Evolutionary conservation across 129 eudicot species (phyloP).

Genomic region (Escallonia rubra): DNA sequence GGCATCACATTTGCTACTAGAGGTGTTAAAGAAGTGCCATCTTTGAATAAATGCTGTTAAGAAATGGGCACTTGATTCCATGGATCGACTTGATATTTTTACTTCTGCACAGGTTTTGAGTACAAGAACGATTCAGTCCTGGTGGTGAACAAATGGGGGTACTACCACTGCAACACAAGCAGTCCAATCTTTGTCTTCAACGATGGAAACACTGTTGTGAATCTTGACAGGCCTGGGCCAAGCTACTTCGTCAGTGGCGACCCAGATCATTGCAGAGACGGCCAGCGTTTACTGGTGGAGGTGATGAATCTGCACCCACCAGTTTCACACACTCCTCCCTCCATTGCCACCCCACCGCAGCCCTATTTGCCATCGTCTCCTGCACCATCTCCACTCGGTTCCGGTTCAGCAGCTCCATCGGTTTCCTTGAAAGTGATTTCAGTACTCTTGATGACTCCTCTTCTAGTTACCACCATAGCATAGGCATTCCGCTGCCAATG

Average conservation of each 20-base stretch:
- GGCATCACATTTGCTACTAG: too few species aligned
- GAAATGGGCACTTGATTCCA: too few species aligned
- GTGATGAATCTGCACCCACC: slow-evolving; percentile 25
- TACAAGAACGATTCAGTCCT: slow-evolving; percentile 64
- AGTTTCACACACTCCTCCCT: slow-evolving; percentile 7
- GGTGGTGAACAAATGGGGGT: slow-evolving; percentile 55
- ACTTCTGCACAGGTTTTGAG: slow-evolving; percentile 40
- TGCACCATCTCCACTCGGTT: too few species aligned
- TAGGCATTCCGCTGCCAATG: too few species aligned
- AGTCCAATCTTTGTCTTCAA: slow-evolving; percentile 25
- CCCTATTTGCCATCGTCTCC: too few species aligned
- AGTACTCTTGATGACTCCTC: too few species aligned
- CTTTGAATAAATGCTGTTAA: too few species aligned
- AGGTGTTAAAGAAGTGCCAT: too few species aligned
- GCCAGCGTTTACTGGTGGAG: slow-evolving; percentile 44
- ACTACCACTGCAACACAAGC: slow-evolving; percentile 54
- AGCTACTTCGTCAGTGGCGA: slow-evolving; percentile 58
- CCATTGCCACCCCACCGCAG: neutral
- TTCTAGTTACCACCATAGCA: too few species aligned
- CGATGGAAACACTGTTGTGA: slow-evolving; percentile 42
- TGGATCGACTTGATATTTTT: too few species aligned
- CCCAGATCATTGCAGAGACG: slow-evolving; percentile 45
- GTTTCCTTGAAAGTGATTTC: too few species aligned
- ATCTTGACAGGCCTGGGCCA: slow-evolving; percentile 38
- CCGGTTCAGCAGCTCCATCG: too few species aligned